Evolutionary conservation across 108 stramenopile genomes (phyloP).

Genomic region (Fragilariopsis cylindrus): DNA sequence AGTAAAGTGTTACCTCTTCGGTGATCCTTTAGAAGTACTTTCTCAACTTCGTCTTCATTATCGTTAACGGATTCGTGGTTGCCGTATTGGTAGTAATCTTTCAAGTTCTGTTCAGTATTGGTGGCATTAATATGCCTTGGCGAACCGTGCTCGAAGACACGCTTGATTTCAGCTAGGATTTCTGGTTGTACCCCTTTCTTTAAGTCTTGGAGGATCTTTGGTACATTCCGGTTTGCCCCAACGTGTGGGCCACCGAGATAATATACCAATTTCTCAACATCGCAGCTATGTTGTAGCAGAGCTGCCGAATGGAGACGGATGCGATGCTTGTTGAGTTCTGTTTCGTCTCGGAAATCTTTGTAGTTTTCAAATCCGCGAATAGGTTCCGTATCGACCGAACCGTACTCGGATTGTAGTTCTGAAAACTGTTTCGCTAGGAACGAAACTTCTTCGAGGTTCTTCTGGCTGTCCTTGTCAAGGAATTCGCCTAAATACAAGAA

Average conservation of each 20-base stretch:
- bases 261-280: not conserved
- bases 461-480: not conserved
- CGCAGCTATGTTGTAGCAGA: not conserved
- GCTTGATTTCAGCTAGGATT: not conserved
- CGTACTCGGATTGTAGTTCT: not conserved
- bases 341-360: not conserved
- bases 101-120: constrained; percentile 18
- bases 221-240: not conserved
- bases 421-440: too few species aligned
- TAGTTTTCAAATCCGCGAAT: not conserved
- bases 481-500: not conserved
- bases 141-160: constrained; percentile 1
- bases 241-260: constrained; percentile 15
- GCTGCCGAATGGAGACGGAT: not conserved
- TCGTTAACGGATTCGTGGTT: constrained; percentile 15
- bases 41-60: not conserved
- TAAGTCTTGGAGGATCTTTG: not conserved
- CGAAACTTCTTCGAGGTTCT: not conserved
- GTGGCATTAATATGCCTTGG: not conserved
- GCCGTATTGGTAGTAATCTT: constrained; percentile 16
- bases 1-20: not conserved
- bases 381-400: not conserved
- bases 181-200: not conserved
- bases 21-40: constrained; percentile 12
- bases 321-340: not conserved